Base-by-base conservation (phyloP, 768 basidiomycete species). In the Rhodotorula graminis region DNA sequence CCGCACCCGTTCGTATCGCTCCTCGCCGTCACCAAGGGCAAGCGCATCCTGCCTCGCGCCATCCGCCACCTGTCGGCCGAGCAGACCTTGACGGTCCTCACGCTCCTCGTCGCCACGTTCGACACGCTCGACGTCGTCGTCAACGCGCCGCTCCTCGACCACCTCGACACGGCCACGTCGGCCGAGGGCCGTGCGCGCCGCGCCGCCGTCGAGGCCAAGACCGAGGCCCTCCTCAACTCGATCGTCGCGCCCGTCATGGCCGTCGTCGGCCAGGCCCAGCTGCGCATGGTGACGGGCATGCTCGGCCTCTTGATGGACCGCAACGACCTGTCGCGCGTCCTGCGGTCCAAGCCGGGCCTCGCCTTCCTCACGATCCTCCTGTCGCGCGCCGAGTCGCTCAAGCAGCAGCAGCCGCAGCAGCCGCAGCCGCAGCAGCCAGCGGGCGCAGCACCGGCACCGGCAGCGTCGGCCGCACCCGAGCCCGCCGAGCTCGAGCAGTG, bases 1-100 rank as follows among this genome's bases (percentile, higher is more conserved):
- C 95, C 95, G 6, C 96, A 99, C 82, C 96, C 96, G 4, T 97
- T 99, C 83, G 88, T 99, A 76, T 93, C 94, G 6, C 85, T 99
- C 47, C 85, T 99, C 61, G 86, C 85, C 29, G 89, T 91, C 9
- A 86, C 86, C 76, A 99, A 99, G 82, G 96, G 96, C 68, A 98
- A 97, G 83, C 89, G 88, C 72, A 85, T 99, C 37, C 84, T 99
- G 21, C 90, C 93, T 8, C 88, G 96, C 58, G 86, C 93, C 23
- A 88, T 92, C 18, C 89, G 94, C 29, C 90, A 93, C 76, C 85
- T 98, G 27, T 86, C 86, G 72, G 85, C 87, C 46, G 84, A 89
- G 61, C 89, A 90, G 79, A 88, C 92, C 85, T 86, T 92, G 52
- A 93, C 91, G 11, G 83, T 97, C 37, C 83, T 97, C 55, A 96